A percentile compares a stretch with the other conserved stretches of the same genome.
Evolutionary conservation across 2,329 filamentous ascomycete species (phyloP).

Genomic region (Aspergillus sp.): DNA sequence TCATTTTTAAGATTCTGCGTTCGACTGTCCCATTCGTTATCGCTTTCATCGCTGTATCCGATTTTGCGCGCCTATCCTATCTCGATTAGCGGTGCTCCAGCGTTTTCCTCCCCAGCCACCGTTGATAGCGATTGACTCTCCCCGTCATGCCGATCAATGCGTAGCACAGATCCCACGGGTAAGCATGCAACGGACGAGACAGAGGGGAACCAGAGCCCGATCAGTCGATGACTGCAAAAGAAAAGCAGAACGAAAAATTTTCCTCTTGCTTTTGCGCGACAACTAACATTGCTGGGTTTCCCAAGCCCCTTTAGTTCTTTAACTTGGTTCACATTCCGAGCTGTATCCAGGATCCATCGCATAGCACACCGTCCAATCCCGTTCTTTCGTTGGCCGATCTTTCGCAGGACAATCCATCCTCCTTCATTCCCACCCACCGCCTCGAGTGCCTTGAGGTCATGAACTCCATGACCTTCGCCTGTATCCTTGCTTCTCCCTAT

Average conservation of each 20-base stretch:
- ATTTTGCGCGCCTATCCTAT: slow-evolving; percentile 8
- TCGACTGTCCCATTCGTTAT: slow-evolving; percentile 5
- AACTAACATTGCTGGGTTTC: slow-evolving; percentile 10
- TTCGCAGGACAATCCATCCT: slow-evolving; percentile 14
- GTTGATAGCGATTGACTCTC: slow-evolving; percentile 11
- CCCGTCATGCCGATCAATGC: slow-evolving; percentile 16
- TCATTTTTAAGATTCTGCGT: not conserved
- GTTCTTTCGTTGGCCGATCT: slow-evolving; percentile 13
- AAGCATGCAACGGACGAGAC: slow-evolving; percentile 9
- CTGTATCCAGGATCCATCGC: slow-evolving; percentile 17
- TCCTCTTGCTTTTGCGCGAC: slow-evolving; percentile 2
- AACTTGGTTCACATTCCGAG: slow-evolving; percentile 20
- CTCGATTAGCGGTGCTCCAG: slow-evolving; percentile 2
- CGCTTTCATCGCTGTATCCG: not conserved
- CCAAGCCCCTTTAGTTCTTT: slow-evolving; percentile 12
- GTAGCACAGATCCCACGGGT: slow-evolving; percentile 14
- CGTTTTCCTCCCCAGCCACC: slow-evolving; percentile 23
- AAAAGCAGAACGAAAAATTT: slow-evolving; percentile 2
- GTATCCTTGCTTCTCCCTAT: slow-evolving; percentile 17
- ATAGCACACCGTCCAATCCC: slow-evolving; percentile 20
- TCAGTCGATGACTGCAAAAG: not conserved
- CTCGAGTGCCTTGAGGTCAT: slow-evolving; percentile 14
- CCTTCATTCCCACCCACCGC: slow-evolving; percentile 20
- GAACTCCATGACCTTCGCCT: slow-evolving; percentile 14
- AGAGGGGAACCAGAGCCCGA: not conserved